Evolutionary conservation across 2,329 filamentous ascomycete genomes (phyloP).

Genomic region (Neocucurbitaria cava): DNA sequence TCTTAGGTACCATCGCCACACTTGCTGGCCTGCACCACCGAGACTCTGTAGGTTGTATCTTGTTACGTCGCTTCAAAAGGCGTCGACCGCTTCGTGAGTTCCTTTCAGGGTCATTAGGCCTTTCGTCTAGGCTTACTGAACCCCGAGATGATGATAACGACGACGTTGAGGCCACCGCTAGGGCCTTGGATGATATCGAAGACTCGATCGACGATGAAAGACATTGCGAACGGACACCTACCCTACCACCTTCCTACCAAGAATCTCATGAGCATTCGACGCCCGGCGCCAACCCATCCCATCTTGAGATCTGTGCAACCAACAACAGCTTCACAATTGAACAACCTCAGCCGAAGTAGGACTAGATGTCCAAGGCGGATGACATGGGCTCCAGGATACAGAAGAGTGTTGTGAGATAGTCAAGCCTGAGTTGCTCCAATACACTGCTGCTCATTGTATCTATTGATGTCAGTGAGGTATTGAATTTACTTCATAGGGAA

Average conservation of each 20-base stretch:
- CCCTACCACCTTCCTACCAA: conserved; percentile 4
- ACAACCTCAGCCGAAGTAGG: background rate
- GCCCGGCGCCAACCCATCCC: background rate
- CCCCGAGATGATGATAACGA: background rate
- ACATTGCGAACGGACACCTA: background rate
- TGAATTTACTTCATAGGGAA: no score
- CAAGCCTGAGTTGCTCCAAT: background rate
- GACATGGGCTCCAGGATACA: background rate
- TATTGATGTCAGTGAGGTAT: background rate
- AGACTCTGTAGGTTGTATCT: conserved; percentile 14
- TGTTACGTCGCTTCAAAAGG: conserved; percentile 4
- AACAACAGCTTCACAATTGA: background rate
- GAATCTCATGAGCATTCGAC: background rate
- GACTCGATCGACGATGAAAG: background rate
- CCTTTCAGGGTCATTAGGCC: background rate
- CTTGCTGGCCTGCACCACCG: conserved; percentile 18
- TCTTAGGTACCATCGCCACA: conserved; percentile 9
- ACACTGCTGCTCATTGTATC: background rate
- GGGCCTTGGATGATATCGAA: background rate
- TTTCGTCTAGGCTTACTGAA: background rate
- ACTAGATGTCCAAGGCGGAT: background rate
- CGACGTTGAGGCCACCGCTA: background rate
- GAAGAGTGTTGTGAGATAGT: background rate
- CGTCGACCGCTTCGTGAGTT: background rate
- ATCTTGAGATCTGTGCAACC: background rate